These are phyloP conservation scores for Lodderomyces jiufengensis DNA, from an alignment of 1,139 yeast genomes.

Conservation along the genomic window DNA sequence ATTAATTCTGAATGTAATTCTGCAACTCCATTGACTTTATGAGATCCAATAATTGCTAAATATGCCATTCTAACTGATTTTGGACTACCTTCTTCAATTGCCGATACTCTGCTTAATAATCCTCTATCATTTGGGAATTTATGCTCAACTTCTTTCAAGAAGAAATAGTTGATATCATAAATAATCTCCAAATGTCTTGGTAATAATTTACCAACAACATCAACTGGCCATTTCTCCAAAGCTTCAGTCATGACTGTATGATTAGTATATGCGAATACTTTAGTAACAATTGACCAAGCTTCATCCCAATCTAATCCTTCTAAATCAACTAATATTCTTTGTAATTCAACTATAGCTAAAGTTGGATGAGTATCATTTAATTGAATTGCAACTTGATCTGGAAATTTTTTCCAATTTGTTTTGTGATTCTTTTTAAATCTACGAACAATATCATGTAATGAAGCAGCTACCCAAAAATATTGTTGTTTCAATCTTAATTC, in stretches of 20 bases:
- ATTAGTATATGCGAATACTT: conserved; percentile 87
- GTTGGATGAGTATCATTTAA: conserved; percentile 96
- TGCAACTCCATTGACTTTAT: conserved; percentile 93
- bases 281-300: conserved; percentile 82
- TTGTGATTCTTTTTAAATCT: conserved; percentile 79
- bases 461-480: conserved; percentile 96
- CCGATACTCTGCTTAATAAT: conserved; percentile 66
- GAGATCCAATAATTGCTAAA: conserved; percentile 89
- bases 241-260: conserved; percentile 96
- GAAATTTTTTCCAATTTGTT: conserved; percentile 71
- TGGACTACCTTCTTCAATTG: conserved; percentile 76
- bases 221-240: conserved; percentile 92
- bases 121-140: conserved; percentile 71
- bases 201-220: conserved; percentile 67
- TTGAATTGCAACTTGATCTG: conserved; percentile 88
- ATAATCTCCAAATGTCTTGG: conserved; percentile 93
- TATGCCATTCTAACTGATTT: conserved; percentile 91
- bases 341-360: conserved; percentile 84
- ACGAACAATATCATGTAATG: conserved; percentile 85
- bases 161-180: conserved; percentile 78
- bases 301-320: conserved; percentile 78
- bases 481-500: conserved; percentile 92
- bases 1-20: conserved; percentile 91
- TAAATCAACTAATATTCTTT: conserved; percentile 78
- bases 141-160: conserved; percentile 72